Evolutionary conservation across 75 land plant genomes (phyloP), one percentile per base, ranked within the genome.

Genomic region (Azolla pinnata): DNA sequence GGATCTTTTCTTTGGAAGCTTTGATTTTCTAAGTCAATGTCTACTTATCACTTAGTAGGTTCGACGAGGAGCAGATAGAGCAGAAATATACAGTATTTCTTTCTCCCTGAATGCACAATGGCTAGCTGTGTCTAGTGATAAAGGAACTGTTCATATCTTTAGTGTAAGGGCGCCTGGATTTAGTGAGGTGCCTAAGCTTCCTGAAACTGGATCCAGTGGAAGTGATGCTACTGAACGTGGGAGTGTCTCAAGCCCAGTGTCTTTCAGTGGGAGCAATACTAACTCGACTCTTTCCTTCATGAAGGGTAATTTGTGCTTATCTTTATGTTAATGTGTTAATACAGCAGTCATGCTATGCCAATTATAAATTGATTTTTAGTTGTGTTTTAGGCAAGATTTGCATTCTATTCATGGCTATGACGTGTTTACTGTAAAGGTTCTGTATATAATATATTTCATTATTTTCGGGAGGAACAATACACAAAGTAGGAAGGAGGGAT

Each of bases 51-150:
- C 9, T 42, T 19, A 50, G 40, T 72, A 87, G 90, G 72, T 86
- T 50, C 56, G 92, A 25, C 78, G 96, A 59, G 96, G 96, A 57
- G 77, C 79, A 58, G 92, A 90, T 30, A 70, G 78, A 67, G 96
- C 96, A 21, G 85, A 79, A 19, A 87, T 90, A 8, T 90, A 76
- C 62, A 90, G 96, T 52, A 33, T 90, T 18, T 84, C 92, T 7
- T 83, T 90, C 72, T 90, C 96, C 28, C 33, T 75, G 8, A 76
- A 65, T 51, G 76, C 81, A 31, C 85, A 86, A 29, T 90, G 84
- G 85, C 67, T 86, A 2, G 91, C 77, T 25, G 78, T 90, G 4
- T 90, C 97, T 12, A 87, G 97, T 68, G 88, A 88, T 75, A 90
- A 87, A 65, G 97, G 83, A 0, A 90, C 93, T 25, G 83, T 87